Conservation (phyloP, 371 early-diverging fungal species). For the Blakeslea trispora region DNA sequence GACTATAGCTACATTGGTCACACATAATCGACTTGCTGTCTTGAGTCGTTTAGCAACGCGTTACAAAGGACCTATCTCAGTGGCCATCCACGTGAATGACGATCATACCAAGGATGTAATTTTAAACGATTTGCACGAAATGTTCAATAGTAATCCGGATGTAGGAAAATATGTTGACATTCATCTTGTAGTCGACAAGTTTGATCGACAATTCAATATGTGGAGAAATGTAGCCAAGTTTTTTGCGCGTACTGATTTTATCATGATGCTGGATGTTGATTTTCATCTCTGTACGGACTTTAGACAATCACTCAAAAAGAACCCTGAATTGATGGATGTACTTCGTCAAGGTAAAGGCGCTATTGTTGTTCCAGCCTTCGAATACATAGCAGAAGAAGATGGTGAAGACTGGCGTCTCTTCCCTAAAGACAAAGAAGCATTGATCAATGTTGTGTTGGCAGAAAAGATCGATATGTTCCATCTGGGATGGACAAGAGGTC, state of each 20-base stretch:
- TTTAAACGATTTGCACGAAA: conserved; percentile 50
- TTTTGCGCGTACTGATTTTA: conserved; percentile 66
- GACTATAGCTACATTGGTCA: conserved; percentile 64
- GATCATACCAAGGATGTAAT: conserved; percentile 52
- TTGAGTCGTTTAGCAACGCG: conserved; percentile 58
- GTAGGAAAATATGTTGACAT: conserved; percentile 64
- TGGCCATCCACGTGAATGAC: conserved; percentile 64
- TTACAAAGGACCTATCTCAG: conserved; percentile 70
- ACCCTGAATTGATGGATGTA: conserved; percentile 40
- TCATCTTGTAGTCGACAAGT: conserved; percentile 65
- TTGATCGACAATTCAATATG: conserved; percentile 72
- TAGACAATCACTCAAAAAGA: conserved; percentile 43
- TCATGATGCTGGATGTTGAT: conserved; percentile 75
- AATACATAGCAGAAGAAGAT: conserved; percentile 57
- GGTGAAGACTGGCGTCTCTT: conserved; percentile 57
- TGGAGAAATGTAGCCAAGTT: conserved; percentile 74
- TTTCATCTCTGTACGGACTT: conserved; percentile 69
- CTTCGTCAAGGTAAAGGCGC: conserved; percentile 54
- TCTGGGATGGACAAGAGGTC: conserved; percentile 62
- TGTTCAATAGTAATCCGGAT: conserved; percentile 53
- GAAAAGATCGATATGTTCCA: conserved; percentile 66
- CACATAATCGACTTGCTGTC: conserved; percentile 58
- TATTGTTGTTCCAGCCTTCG: conserved; percentile 69
- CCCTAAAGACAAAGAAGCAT: conserved; percentile 52
- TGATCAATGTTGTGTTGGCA: conserved; percentile 42